Conservation (phyloP, 768 basidiomycete species). For the Mycena epipterygia region DNA sequence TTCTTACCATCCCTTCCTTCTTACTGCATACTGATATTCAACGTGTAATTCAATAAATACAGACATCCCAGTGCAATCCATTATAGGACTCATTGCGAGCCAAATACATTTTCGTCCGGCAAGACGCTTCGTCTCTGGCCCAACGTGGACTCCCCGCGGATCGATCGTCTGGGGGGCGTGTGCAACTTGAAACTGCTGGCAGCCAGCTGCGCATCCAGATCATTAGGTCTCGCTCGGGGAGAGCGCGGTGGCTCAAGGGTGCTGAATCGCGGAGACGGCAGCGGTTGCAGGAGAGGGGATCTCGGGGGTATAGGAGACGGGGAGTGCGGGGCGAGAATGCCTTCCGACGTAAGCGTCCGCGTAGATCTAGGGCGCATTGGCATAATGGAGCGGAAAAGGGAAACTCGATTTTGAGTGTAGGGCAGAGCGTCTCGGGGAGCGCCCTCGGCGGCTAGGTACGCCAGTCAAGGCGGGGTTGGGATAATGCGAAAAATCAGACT, state of each 20-base stretch:
- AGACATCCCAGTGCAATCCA: conserved; percentile 8
- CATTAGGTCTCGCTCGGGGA: conserved; percentile 51
- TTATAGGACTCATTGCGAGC: conserved; percentile 14
- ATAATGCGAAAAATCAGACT: conserved; percentile 10
- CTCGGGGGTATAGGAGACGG: conserved; percentile 50
- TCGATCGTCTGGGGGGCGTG: conserved; percentile 56
- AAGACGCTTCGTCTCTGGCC: conserved; percentile 33
- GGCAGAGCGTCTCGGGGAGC: conserved; percentile 17
- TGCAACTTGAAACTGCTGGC: conserved; percentile 54
- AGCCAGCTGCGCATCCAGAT: conserved; percentile 48
- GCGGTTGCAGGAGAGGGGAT: conserved; percentile 49
- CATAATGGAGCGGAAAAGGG: conserved; percentile 78
- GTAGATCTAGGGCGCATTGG: conserved; percentile 60
- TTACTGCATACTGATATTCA: neutral
- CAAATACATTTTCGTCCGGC: conserved; percentile 31
- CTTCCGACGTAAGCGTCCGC: conserved; percentile 69
- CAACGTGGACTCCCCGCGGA: conserved; percentile 33
- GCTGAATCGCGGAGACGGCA: conserved; percentile 41
- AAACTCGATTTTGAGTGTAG: conserved; percentile 55
- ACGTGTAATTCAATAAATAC: conserved; percentile 18
- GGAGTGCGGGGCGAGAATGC: conserved; percentile 77
- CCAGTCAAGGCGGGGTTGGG: neutral
- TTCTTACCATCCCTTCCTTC: neutral
- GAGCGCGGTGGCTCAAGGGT: conserved; percentile 54
- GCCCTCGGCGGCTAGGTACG: neutral